Evolutionary conservation across 164 flowering plant genomes (phyloP).

Genomic region (Umbilicus rupestris): DNA sequence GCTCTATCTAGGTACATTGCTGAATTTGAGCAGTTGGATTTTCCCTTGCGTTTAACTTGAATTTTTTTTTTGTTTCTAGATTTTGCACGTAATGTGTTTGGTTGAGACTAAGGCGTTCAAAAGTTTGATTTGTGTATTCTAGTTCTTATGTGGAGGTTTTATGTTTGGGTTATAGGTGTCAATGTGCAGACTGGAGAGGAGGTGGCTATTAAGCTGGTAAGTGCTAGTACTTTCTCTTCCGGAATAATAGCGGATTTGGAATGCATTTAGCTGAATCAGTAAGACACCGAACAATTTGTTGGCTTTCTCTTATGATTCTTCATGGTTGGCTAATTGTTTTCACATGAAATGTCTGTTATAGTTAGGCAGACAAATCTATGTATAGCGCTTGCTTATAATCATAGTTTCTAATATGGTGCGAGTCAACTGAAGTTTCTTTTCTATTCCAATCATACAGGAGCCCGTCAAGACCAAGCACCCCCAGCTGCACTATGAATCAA

Average conservation of each 20-base stretch:
- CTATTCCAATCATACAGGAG: constrained; percentile 28
- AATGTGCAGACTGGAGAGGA: constrained; percentile 61
- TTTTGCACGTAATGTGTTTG: not conserved
- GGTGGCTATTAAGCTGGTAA: constrained; percentile 56
- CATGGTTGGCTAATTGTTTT: not conserved
- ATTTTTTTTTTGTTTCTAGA: not conserved
- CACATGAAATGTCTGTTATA: not conserved
- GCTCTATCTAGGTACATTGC: constrained; percentile 42
- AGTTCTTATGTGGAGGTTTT: constrained; percentile 4
- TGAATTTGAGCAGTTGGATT: not conserved
- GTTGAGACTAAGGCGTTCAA: not conserved
- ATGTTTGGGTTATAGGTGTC: constrained; percentile 27
- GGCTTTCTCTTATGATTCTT: not conserved
- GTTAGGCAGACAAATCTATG: not conserved
- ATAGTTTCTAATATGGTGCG: not conserved
- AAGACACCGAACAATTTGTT: not conserved
- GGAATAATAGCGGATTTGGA: not conserved
- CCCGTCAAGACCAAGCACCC: constrained; percentile 56
- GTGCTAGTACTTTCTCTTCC: constrained; percentile 8
- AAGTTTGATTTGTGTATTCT: not conserved
- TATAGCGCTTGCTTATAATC: not conserved
- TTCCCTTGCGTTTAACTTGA: not conserved
- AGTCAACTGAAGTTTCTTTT: not conserved
- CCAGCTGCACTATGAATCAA: constrained; percentile 63
- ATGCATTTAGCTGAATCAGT: not conserved